Percentiles rank a stretch among this genome's conserved stretches.
phyloP scores from a whole-genome alignment of 257 asterid species.

The Datura wrightii region DNA sequence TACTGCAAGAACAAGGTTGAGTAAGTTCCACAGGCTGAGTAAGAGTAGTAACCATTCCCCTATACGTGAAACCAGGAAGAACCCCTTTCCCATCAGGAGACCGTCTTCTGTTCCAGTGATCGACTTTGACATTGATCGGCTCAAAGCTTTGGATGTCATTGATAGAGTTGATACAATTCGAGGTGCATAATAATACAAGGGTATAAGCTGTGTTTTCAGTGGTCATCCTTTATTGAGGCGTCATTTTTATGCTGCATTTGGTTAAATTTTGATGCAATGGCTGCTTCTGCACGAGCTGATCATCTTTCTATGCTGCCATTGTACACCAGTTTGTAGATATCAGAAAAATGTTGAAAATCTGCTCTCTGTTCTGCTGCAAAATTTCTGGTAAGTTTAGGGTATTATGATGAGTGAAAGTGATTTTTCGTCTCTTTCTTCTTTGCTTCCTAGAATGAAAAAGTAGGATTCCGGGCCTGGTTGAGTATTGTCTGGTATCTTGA shows the following conservation, averaged over 20 bases:
- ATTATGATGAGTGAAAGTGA: conserved; percentile 20
- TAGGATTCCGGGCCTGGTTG: not conserved
- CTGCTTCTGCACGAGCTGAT: not conserved
- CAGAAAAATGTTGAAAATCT: not conserved
- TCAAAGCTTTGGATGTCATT: conserved; percentile 78
- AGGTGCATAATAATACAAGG: not conserved
- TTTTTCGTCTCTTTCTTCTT: not conserved
- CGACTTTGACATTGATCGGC: conserved; percentile 70
- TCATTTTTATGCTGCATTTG: not conserved
- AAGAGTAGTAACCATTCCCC: conserved; percentile 92
- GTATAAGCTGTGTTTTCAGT: not conserved
- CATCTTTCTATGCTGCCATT: not conserved
- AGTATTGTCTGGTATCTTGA: conserved; percentile 8
- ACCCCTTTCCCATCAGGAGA: conserved; percentile 71
- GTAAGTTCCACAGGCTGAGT: conserved; percentile 70
- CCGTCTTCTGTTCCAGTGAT: conserved; percentile 76
- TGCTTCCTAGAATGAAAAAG: not conserved
- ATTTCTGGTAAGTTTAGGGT: conserved; percentile 10
- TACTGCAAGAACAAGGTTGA: conserved; percentile 57
- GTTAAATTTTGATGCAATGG: not conserved
- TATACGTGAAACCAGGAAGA: conserved; percentile 54
- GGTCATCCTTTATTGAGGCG: not conserved
- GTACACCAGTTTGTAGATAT: not conserved
- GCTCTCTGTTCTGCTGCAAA: not conserved
- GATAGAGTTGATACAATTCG: conserved; percentile 74